Conservation (phyloP, 2,329 filamentous ascomycete species). For the Dactylellina cionopaga region DNA sequence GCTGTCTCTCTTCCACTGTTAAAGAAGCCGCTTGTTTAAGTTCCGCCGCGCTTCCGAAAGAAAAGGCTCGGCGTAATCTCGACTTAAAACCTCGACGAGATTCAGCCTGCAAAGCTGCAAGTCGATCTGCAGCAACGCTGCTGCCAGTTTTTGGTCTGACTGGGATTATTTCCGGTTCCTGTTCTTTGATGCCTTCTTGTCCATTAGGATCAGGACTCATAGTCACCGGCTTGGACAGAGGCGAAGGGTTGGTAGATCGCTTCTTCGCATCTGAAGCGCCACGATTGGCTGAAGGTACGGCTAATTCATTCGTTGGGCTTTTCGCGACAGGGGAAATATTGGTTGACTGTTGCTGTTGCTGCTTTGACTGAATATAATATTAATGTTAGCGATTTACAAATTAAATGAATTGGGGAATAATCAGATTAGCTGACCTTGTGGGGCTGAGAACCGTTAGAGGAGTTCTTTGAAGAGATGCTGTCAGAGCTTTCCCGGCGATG, state of each 20-base stretch:
- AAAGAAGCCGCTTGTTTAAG: constrained; percentile 77
- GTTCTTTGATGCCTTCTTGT: constrained; percentile 40
- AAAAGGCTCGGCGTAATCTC: constrained; percentile 90
- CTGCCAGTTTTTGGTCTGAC: constrained; percentile 36
- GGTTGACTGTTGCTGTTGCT: constrained; percentile 24
- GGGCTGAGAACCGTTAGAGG: constrained; percentile 41
- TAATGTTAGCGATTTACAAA: background rate
- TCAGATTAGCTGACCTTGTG: constrained; percentile 18
- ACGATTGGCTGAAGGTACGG: background rate
- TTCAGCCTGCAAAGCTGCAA: constrained; percentile 77
- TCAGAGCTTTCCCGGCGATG: constrained; percentile 46
- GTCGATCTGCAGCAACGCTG: constrained; percentile 82
- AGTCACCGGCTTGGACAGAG: constrained; percentile 75
- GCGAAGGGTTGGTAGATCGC: constrained; percentile 74
- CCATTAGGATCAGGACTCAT: constrained; percentile 66
- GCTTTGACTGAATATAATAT: constrained; percentile 10
- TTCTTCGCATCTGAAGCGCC: constrained; percentile 72
- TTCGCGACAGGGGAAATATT: constrained; percentile 63
- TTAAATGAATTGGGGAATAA: background rate
- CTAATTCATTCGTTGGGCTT: constrained; percentile 15
- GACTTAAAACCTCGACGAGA: constrained; percentile 57
- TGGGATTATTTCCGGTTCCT: constrained; percentile 43
- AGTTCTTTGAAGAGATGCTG: constrained; percentile 45
- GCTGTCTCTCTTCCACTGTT: constrained; percentile 58
- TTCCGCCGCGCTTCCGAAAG: constrained; percentile 94